These are phyloP conservation scores for Pterulicium gracile DNA, from an alignment of 1,284 basidiomycete genomes.

Conservation along the genomic window DNA sequence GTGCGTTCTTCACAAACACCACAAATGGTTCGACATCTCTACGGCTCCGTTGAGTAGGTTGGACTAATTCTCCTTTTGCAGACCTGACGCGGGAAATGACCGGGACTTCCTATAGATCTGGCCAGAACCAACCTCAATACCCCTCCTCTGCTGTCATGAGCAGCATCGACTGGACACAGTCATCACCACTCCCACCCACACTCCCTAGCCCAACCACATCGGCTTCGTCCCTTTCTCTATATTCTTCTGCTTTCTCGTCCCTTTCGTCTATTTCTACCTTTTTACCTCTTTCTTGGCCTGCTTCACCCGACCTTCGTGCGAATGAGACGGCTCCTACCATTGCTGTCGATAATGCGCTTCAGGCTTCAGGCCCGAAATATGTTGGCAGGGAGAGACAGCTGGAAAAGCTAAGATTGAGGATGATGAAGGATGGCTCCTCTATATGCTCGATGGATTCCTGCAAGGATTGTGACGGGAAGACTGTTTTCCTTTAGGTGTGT, in stretches of 20 bases:
- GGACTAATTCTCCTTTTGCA: not conserved
- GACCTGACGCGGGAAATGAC: not conserved
- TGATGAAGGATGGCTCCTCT: not conserved
- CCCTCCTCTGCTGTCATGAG: not conserved
- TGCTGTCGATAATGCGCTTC: not conserved
- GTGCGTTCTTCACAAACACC: not conserved
- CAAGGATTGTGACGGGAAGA: not conserved
- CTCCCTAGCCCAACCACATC: not conserved
- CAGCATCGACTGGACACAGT: not conserved
- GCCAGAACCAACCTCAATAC: not conserved
- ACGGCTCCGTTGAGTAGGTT: not conserved
- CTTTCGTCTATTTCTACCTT: not conserved
- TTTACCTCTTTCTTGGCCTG: not conserved
- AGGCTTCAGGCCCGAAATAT: not conserved
- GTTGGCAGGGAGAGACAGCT: not conserved
- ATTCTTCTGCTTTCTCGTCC: not conserved
- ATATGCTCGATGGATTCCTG: not conserved
- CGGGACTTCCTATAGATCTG: not conserved
- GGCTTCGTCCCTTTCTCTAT: slow-evolving; percentile 6
- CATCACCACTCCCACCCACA: not conserved
- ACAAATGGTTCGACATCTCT: not conserved
- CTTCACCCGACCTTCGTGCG: not conserved
- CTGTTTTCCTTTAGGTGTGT: not conserved
- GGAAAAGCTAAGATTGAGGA: not conserved
- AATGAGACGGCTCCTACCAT: not conserved